These are phyloP conservation scores for Hymenoscyphus occultus DNA, from an alignment of 2,329 filamentous ascomycete species.

Conservation along the genomic window DNA sequence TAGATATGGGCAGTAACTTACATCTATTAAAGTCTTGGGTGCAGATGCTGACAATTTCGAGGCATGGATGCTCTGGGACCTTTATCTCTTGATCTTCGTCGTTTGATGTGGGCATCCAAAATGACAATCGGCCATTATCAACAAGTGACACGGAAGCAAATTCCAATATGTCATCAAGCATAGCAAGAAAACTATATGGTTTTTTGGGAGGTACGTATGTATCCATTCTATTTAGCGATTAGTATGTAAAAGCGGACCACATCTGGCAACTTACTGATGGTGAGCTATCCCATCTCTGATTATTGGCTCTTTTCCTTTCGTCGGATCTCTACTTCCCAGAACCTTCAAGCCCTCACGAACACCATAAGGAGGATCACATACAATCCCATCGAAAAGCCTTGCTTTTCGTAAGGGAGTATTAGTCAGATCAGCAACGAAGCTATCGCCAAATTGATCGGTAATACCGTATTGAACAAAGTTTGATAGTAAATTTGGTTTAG, in stretches of 20 bases:
- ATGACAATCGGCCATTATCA: conserved; percentile 74
- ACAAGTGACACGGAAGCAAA: conserved; percentile 78
- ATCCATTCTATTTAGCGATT: conserved; percentile 44
- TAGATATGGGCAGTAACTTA: conserved; percentile 39
- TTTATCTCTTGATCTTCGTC: conserved; percentile 73
- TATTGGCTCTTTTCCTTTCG: conserved; percentile 54
- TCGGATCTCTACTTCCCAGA: conserved; percentile 70
- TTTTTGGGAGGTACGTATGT: conserved; percentile 83
- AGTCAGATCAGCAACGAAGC: conserved; percentile 83
- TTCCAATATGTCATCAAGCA: conserved; percentile 84
- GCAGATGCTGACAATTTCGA: conserved; percentile 73
- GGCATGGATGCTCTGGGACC: conserved; percentile 71
- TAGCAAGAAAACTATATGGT: conserved; percentile 86
- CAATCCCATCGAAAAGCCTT: conserved; percentile 76
- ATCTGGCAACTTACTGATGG: conserved; percentile 55
- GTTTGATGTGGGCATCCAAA: conserved; percentile 96
- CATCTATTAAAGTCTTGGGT: conserved; percentile 89
- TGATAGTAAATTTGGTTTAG: conserved; percentile 51
- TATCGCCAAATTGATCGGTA: conserved; percentile 63
- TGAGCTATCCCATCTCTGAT: conserved; percentile 67
- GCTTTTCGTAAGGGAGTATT: conserved; percentile 69
- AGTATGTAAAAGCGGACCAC: conserved; percentile 9
- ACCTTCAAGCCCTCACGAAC: conserved; percentile 90
- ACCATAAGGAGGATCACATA: conserved; percentile 95
- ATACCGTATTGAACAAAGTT: conserved; percentile 87